phyloP scores from a whole-genome alignment of 257 asterid genomes.

The Orobanche coerulescens region DNA sequence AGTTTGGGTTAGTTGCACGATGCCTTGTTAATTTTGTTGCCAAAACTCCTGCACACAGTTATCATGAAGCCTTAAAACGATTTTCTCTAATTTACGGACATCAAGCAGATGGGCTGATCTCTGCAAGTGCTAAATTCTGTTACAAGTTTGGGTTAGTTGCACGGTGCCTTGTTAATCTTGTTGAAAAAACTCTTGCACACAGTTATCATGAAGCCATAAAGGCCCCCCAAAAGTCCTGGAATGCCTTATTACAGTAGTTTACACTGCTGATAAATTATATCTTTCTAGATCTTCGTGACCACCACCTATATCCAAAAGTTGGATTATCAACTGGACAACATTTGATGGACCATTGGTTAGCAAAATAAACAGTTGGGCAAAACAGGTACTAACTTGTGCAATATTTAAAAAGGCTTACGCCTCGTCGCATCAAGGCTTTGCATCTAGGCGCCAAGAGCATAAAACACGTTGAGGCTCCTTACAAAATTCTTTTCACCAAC shows the following conservation, averaged over 20 bases:
- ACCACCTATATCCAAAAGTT: neutral
- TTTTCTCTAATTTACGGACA: neutral
- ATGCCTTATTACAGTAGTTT: neutral
- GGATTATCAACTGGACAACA: neutral
- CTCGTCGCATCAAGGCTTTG: too few species aligned
- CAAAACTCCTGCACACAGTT: neutral
- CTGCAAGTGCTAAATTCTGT: too few species aligned
- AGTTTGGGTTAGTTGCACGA: neutral
- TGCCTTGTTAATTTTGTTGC: conserved; percentile 2
- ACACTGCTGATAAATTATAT: neutral
- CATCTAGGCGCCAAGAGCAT: too few species aligned
- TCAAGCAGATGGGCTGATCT: neutral
- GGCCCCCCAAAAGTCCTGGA: neutral
- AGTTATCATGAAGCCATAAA: neutral
- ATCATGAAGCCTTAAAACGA: neutral
- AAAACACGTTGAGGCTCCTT: too few species aligned
- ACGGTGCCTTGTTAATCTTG: neutral
- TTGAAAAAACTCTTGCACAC: neutral
- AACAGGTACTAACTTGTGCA: neutral
- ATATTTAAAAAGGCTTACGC: too few species aligned
- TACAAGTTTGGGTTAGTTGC: neutral
- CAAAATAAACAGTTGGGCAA: neutral
- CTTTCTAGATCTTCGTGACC: neutral
- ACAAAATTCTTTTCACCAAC: too few species aligned
- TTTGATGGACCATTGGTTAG: neutral